phyloP scores from a whole-genome alignment of 345 rosid species.

The Trapa incisa region DNA sequence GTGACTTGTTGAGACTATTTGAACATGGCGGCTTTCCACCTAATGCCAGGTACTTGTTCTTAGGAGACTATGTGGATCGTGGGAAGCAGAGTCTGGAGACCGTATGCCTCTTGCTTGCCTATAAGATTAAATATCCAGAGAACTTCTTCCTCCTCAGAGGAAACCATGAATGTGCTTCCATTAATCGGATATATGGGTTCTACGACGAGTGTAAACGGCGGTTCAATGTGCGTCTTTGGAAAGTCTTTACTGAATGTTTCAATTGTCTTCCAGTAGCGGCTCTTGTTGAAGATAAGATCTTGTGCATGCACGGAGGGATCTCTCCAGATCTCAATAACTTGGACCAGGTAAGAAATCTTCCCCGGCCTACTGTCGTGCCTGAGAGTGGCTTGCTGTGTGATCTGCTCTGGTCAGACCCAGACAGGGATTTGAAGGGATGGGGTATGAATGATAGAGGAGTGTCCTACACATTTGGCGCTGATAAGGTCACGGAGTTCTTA shows the following conservation, averaged over 20 bases:
- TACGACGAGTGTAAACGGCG: constrained; percentile 91
- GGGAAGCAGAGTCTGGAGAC: constrained; percentile 98
- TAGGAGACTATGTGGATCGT: constrained; percentile 92
- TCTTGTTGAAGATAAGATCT: constrained; percentile 72
- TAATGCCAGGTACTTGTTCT: constrained; percentile 65
- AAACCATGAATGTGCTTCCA: constrained; percentile 90
- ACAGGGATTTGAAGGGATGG: constrained; percentile 81
- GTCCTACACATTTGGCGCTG: constrained; percentile 82
- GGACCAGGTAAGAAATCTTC: constrained; percentile 63
- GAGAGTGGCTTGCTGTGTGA: constrained; percentile 82
- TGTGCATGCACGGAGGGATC: constrained; percentile 98
- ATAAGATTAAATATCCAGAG: constrained; percentile 82
- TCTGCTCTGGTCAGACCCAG: constrained; percentile 97
- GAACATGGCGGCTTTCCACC: constrained; percentile 98
- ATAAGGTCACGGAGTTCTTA: constrained; percentile 68
- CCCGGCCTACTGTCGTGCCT: constrained; percentile 65
- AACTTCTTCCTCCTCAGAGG: constrained; percentile 87
- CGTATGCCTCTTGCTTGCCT: constrained; percentile 81
- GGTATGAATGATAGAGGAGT: constrained; percentile 96
- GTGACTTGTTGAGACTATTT: constrained; percentile 80
- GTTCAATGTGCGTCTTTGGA: constrained; percentile 90
- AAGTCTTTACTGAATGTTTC: constrained; percentile 76
- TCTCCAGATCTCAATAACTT: constrained; percentile 72
- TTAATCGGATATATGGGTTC: constrained; percentile 84
- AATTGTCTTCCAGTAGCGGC: constrained; percentile 93